Base-by-base conservation (phyloP, 495 filamentous ascomycete species). In the Daldinia childiae region DNA sequence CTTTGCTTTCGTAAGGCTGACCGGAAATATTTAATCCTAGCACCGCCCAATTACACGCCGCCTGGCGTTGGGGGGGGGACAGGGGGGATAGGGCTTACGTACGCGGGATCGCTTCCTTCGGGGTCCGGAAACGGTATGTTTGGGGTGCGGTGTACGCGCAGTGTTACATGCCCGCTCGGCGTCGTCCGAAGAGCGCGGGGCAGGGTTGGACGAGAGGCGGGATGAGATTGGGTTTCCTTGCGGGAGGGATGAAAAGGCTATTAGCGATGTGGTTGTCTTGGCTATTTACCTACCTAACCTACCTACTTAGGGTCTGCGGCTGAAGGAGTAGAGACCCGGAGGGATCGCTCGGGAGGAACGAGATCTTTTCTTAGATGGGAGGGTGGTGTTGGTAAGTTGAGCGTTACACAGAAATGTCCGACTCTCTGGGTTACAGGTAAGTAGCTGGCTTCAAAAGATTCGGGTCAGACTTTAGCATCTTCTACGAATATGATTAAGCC, bases 21-120 rank as follows among this genome's bases (percentile, higher is more conserved):
- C 50, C 50, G 50, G 50, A 54, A 14, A 54, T 29, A 54, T 30
- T 54, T 29, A 29, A 54, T 54, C 27, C 24, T 6, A 15, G 27
- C 27, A 54, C 50, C 27, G 14, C 14, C 27, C 26, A 27, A 54
- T 15, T 29, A 14, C 12, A 7, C 21, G 9, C 6, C 19, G 50
- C 26, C 9, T 9, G 32, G 32, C 34, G 34, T 36, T 12, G 11
- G 34, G 34, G 45, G 32, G 32, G 7, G 6, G 21, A 8, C 19
- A 19, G 4, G 21, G 45, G 9, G 32, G 30, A 14, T 11, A 14
- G 34, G 26, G 50, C 50, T 54, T 54, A 54, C 50, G 50, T 54
- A 54, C 50, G 50, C 26, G 50, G 26, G 50, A 30, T 27, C 50
- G 50, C 24, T 54, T 54, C 50, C 50, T 54, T 54, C 50, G 50